Evolutionary conservation across 2,329 filamentous ascomycete genomes (phyloP).

Genomic region (Pyricularia sp.): DNA sequence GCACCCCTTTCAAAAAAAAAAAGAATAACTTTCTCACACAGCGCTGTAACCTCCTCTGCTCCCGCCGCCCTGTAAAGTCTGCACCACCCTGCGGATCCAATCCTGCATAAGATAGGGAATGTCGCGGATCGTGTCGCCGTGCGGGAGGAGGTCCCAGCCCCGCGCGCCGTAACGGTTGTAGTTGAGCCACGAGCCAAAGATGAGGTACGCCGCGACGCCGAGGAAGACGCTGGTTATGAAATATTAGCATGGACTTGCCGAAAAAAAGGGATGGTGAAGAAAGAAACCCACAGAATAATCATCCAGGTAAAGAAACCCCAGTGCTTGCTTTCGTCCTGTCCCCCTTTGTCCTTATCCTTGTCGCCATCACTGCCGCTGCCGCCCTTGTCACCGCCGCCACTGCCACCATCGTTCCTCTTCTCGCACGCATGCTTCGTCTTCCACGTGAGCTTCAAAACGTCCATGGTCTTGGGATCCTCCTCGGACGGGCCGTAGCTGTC

Average conservation of each 20-base stretch:
- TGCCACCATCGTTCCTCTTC: conserved; percentile 29
- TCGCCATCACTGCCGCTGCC: neutral
- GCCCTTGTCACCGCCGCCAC: conserved; percentile 29
- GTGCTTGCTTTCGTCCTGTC: conserved; percentile 32
- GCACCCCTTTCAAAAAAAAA: too few species aligned
- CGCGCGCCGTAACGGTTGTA: conserved; percentile 94
- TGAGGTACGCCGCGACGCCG: conserved; percentile 77
- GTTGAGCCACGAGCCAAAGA: conserved; percentile 98
- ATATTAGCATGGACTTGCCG: neutral
- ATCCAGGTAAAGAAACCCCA: conserved; percentile 99
- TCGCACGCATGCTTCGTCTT: conserved; percentile 81
- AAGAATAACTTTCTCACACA: conserved; percentile 42
- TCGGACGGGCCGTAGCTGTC: conserved; percentile 55
- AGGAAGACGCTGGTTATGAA: conserved; percentile 61
- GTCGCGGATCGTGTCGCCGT: conserved; percentile 86
- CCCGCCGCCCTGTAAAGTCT: conserved; percentile 74
- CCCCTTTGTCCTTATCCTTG: conserved; percentile 7
- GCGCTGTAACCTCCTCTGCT: conserved; percentile 90
- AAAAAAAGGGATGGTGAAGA: neutral
- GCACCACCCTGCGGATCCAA: conserved; percentile 69
- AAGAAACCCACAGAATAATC: conserved; percentile 66
- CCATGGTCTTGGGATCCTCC: conserved; percentile 43
- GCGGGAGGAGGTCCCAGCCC: conserved; percentile 90
- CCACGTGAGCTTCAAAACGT: conserved; percentile 72
- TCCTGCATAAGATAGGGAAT: conserved; percentile 89